Percentiles rank a stretch among this genome's conserved stretches.
Evolutionary conservation across 352 stramenopile genomes (phyloP).

Genomic region (Pythium chondricola): DNA sequence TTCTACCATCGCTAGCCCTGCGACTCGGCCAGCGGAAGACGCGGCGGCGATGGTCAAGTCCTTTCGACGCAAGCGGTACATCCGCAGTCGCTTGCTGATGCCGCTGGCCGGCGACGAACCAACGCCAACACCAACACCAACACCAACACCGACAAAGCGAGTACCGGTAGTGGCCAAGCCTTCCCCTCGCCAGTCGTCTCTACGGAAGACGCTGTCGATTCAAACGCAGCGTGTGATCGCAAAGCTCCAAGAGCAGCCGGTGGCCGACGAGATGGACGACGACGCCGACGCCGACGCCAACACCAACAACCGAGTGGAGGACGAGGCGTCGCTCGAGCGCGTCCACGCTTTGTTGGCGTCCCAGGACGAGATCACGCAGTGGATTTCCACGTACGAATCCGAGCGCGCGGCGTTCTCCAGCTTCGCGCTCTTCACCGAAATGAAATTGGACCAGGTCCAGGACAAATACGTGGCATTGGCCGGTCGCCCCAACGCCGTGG

Average conservation of each 20-base stretch:
- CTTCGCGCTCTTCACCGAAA: constrained; percentile 71
- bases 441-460: constrained; percentile 75
- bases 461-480: constrained; percentile 36
- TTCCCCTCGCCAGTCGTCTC: background rate
- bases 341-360: constrained; percentile 37
- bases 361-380: constrained; percentile 40
- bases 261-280: background rate
- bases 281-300: constrained; percentile 1
- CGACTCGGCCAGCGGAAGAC: constrained; percentile 10
- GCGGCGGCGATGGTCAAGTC: constrained; percentile 23
- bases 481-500: constrained; percentile 58
- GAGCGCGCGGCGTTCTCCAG: constrained; percentile 64
- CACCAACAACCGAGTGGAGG: constrained; percentile 3
- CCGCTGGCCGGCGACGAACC: constrained; percentile 27
- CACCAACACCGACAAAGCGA: constrained; percentile 6
- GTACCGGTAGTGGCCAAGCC: constrained; percentile 7
- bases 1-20: background rate
- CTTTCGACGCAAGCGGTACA: constrained; percentile 47
- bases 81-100: constrained; percentile 32
- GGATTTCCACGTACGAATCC: constrained; percentile 64
- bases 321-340: constrained; percentile 27
- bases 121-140: constrained; percentile 6
- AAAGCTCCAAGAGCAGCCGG: background rate
- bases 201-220: background rate
- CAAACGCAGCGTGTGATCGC: constrained; percentile 8